These are phyloP conservation scores for Raphanus raphanistrum DNA, from an alignment of 345 rosid genomes.

Conservation along the genomic window DNA sequence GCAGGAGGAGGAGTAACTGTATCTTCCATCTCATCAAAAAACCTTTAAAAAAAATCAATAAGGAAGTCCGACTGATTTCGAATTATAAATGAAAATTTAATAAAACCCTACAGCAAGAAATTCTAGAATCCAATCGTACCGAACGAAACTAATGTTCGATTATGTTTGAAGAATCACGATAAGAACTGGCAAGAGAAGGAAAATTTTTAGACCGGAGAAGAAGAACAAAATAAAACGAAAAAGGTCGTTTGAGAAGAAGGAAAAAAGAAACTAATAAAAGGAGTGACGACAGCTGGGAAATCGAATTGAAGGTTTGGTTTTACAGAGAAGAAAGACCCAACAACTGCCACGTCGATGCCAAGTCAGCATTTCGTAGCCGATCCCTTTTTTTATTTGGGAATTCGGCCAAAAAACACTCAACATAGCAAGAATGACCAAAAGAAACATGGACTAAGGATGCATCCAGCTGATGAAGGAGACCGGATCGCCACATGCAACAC, in stretches of 20 bases:
- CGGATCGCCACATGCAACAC: too few relatives aligned
- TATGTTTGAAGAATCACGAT: constrained; percentile 6
- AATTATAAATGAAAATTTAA: not conserved
- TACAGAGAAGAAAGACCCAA: constrained; percentile 8
- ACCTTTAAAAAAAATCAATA: not conserved
- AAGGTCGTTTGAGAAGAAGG: constrained; percentile 20
- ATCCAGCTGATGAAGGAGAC: too few relatives aligned
- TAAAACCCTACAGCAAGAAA: constrained; percentile 25
- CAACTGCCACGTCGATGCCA: constrained; percentile 32
- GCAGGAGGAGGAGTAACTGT: constrained; percentile 26
- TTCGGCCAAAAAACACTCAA: too few relatives aligned
- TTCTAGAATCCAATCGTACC: not conserved
- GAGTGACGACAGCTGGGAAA: constrained; percentile 41
- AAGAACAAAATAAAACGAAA: not conserved
- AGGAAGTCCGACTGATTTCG: not conserved
- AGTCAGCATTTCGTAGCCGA: not conserved
- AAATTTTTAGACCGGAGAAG: not conserved
- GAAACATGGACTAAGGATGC: too few relatives aligned
- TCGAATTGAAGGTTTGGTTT: constrained; percentile 26
- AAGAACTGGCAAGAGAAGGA: not conserved
- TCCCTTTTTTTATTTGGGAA: too few relatives aligned
- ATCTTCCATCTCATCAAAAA: constrained; percentile 49
- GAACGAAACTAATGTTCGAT: not conserved
- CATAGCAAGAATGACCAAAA: too few relatives aligned
- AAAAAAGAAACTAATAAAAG: not conserved